Percentiles rank a stretch among this genome's conserved stretches.
phyloP scores from a whole-genome alignment of 352 stramenopile genomes.

The Globisporangium spiculum region DNA sequence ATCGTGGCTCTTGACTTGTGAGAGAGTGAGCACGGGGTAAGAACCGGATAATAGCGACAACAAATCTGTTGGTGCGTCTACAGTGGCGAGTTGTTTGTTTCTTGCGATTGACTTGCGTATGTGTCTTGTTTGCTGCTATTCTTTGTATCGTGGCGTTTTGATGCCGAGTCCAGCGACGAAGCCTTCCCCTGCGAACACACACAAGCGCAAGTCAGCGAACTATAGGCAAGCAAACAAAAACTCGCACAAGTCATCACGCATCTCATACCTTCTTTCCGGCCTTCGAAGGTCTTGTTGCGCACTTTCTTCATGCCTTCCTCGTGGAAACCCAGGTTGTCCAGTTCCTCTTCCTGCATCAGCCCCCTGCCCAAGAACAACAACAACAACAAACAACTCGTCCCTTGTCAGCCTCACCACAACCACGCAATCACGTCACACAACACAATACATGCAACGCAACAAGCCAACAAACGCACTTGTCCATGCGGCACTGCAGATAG shows the following conservation, averaged over 20 bases:
- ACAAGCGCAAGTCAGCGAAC: background rate
- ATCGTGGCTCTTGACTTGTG: background rate
- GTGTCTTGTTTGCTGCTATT: slow-evolving; percentile 21
- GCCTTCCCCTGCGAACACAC: slow-evolving; percentile 45
- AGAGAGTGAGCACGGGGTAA: background rate
- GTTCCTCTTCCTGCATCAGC: slow-evolving; percentile 82
- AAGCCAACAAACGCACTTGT: slow-evolving; percentile 54
- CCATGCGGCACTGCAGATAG: slow-evolving; percentile 89
- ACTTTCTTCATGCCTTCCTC: slow-evolving; percentile 76
- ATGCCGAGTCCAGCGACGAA: slow-evolving; percentile 80
- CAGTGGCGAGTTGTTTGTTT: background rate
- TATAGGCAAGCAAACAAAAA: slow-evolving; percentile 1
- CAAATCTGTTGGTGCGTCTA: background rate
- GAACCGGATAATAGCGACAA: background rate
- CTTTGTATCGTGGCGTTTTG: slow-evolving; percentile 70
- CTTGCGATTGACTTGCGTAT: slow-evolving; percentile 1
- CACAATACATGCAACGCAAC: background rate
- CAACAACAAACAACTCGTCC: background rate
- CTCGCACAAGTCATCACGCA: background rate
- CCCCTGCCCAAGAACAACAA: slow-evolving; percentile 33
- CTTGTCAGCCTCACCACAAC: background rate
- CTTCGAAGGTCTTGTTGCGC: slow-evolving; percentile 49
- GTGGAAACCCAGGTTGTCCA: slow-evolving; percentile 83
- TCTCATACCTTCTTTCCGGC: slow-evolving; percentile 64
- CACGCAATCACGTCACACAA: background rate